Evolutionary conservation across 345 rosid genomes (phyloP).

Genomic region (Moricandia moricandioides): DNA sequence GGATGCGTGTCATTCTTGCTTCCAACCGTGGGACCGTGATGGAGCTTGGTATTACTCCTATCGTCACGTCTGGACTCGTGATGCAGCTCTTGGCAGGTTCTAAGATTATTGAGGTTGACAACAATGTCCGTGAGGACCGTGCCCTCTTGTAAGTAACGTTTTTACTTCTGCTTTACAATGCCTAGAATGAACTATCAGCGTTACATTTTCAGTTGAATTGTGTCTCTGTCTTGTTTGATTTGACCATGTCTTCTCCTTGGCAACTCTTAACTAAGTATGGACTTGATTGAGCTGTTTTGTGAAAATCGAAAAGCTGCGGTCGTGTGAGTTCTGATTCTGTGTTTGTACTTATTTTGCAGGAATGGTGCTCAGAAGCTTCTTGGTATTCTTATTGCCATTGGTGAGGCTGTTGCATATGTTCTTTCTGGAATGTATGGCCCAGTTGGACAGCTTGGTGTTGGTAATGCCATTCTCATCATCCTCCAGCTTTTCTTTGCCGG

Average conservation of each 20-base stretch:
- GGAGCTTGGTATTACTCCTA: conserved; percentile 77
- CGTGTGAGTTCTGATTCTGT: conserved; percentile 4
- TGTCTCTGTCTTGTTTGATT: neutral
- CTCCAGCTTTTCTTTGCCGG: conserved; percentile 81
- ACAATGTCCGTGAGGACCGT: conserved; percentile 68
- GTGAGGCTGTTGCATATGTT: conserved; percentile 82
- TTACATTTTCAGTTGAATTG: neutral
- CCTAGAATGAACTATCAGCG: neutral
- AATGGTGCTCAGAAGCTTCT: conserved; percentile 82
- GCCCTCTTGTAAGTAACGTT: conserved; percentile 54
- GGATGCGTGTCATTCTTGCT: conserved; percentile 81
- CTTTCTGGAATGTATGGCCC: conserved; percentile 88
- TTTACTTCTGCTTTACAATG: neutral
- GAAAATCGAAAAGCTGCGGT: neutral
- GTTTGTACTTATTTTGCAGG: conserved; percentile 34
- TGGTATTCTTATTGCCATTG: conserved; percentile 70
- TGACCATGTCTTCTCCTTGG: neutral
- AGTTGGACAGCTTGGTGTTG: conserved; percentile 75
- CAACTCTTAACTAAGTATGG: neutral
- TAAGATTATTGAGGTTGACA: conserved; percentile 73
- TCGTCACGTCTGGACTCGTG: conserved; percentile 65
- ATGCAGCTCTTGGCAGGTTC: conserved; percentile 76
- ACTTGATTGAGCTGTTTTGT: neutral
- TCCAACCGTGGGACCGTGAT: conserved; percentile 74
- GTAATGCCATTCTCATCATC: conserved; percentile 74